phyloP scores from a whole-genome alignment of 2,329 filamentous ascomycete genomes.

The Eurotiales sp. region DNA sequence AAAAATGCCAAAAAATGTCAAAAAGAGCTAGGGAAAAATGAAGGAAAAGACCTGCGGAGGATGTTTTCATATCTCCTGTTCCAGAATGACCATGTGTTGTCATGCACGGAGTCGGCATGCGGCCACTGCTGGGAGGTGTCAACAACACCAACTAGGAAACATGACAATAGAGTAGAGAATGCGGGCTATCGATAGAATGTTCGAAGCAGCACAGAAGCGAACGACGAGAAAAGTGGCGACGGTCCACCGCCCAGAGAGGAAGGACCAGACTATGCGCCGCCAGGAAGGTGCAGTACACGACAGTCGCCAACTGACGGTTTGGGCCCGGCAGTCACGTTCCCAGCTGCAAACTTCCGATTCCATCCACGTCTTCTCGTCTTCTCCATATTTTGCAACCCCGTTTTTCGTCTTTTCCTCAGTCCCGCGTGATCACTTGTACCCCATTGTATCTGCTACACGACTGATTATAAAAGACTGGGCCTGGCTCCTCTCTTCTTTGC shows the following conservation, averaged over 20 bases:
- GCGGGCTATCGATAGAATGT: too few species aligned
- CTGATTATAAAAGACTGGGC: neutral
- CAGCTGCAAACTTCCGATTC: neutral
- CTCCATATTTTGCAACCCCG: neutral
- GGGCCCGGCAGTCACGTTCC: neutral
- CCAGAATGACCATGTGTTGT: too few species aligned
- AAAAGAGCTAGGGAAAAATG: too few species aligned
- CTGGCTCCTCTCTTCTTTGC: neutral
- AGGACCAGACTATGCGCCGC: neutral
- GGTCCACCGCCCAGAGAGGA: neutral
- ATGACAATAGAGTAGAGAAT: too few species aligned
- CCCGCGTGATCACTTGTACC: conserved; percentile 8
- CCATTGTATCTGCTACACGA: neutral
- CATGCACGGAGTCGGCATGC: too few species aligned
- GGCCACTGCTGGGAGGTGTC: too few species aligned
- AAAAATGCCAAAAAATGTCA: too few species aligned
- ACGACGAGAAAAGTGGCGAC: neutral
- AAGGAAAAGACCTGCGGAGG: too few species aligned
- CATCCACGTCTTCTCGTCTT: neutral
- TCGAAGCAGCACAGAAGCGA: neutral
- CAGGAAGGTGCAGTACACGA: too few species aligned
- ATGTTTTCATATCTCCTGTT: neutral
- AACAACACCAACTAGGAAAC: too few species aligned
- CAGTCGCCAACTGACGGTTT: neutral
- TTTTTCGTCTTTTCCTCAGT: neutral